Percentiles rank a stretch among this genome's conserved stretches.
phyloP scores from a whole-genome alignment of 768 basidiomycete species.

The Boletellus ananiceps region DNA sequence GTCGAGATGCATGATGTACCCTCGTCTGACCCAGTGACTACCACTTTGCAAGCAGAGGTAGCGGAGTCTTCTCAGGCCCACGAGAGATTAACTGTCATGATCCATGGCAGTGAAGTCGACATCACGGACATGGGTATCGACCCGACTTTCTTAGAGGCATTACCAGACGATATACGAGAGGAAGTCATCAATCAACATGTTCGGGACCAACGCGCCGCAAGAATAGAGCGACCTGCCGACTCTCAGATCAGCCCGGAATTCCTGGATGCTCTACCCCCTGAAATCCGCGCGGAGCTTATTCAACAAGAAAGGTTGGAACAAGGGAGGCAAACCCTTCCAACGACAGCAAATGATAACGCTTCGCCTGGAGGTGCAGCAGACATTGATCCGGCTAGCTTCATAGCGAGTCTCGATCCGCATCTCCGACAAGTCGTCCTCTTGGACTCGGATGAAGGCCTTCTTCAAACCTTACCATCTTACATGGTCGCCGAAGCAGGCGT shows the following conservation, averaged over 20 bases:
- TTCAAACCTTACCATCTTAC: slow-evolving; percentile 75
- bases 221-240: slow-evolving; percentile 68
- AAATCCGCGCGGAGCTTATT: slow-evolving; percentile 94
- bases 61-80: slow-evolving; percentile 36
- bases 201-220: slow-evolving; percentile 80
- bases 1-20: slow-evolving; percentile 48
- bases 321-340: slow-evolving; percentile 45
- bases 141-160: slow-evolving; percentile 93
- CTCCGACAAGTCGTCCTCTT: slow-evolving; percentile 87
- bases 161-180: slow-evolving; percentile 98
- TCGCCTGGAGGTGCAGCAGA: slow-evolving; percentile 50
- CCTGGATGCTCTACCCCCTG: slow-evolving; percentile 91
- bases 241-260: slow-evolving; percentile 94
- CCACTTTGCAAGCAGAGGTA: slow-evolving; percentile 15
- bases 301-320: slow-evolving; percentile 91
- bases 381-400: slow-evolving; percentile 86
- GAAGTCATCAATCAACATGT: slow-evolving; percentile 97
- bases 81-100: slow-evolving; percentile 79
- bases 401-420: slow-evolving; percentile 85
- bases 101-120: slow-evolving; percentile 90
- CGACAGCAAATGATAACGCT: slow-evolving; percentile 27
- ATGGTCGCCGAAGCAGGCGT: slow-evolving; percentile 81
- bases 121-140: slow-evolving; percentile 99
- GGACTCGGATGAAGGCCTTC: slow-evolving; percentile 83
- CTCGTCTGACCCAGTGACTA: slow-evolving; percentile 16